Percentiles rank a stretch among this genome's conserved stretches.
Conservation (phyloP, 2,329 filamentous ascomycete genomes). For the Paramyrothecium sp. region DNA sequence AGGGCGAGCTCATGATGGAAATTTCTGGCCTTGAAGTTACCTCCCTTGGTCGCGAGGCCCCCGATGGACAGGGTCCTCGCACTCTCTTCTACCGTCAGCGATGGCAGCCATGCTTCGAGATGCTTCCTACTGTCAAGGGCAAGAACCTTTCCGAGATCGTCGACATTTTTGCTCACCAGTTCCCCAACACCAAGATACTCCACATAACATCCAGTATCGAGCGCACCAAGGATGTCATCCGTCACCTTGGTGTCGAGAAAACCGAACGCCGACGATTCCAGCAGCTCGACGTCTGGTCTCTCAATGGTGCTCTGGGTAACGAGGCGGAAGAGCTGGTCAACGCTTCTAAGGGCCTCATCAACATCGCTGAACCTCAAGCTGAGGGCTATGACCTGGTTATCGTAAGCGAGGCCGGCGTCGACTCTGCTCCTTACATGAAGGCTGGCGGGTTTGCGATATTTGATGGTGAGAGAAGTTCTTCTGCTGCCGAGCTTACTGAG, state of each 20-base stretch:
- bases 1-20: constrained; percentile 17
- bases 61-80: constrained; percentile 14
- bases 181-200: constrained; percentile 18
- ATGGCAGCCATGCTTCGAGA: constrained; percentile 21
- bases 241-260: constrained; percentile 11
- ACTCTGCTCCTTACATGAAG: constrained; percentile 12
- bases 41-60: constrained; percentile 15
- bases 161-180: constrained; percentile 20
- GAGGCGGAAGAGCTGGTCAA: constrained; percentile 7
- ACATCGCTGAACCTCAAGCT: constrained; percentile 10
- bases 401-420: constrained; percentile 14
- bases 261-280: constrained; percentile 16
- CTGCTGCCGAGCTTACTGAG: constrained; percentile 7
- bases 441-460: constrained; percentile 49
- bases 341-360: constrained; percentile 8
- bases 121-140: constrained; percentile 11
- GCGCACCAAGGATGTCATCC: constrained; percentile 10
- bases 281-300: constrained; percentile 16
- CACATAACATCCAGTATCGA: constrained; percentile 14
- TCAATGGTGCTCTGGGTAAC: constrained; percentile 6
- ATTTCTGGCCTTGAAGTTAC: constrained; percentile 19
- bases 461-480: constrained; percentile 12
- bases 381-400: constrained; percentile 16
- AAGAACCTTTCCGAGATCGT: constrained; percentile 13
- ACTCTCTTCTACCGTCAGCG: constrained; percentile 18